A percentile compares a stretch with the other conserved stretches of the same genome.
phyloP scores from a whole-genome alignment of 1,284 basidiomycete species.

The Puccinia brachypodii region DNA sequence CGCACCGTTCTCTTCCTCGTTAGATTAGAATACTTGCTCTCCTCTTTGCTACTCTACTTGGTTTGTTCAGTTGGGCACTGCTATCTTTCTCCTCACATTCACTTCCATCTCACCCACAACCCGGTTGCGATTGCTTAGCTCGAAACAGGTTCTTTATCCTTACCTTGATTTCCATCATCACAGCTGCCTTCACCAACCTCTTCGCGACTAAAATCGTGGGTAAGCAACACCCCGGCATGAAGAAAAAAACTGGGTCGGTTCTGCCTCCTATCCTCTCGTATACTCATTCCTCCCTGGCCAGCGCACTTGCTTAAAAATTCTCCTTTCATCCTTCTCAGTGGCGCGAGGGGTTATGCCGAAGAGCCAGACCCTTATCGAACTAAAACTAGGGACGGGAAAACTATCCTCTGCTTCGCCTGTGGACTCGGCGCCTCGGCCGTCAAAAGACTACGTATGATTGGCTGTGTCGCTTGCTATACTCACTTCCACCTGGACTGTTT shows the following conservation, averaged over 20 bases:
- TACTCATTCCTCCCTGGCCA: neutral
- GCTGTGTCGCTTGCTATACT: slow-evolving; percentile 29
- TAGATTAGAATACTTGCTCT: neutral
- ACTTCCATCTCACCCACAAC: slow-evolving; percentile 58
- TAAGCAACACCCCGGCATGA: neutral
- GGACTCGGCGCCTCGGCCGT: slow-evolving; percentile 25
- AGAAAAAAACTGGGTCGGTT: slow-evolving; percentile 15
- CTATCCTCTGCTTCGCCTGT: slow-evolving; percentile 42
- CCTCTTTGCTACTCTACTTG: neutral
- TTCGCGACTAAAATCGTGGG: neutral
- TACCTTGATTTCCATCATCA: neutral
- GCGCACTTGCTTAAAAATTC: neutral
- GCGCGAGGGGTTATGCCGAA: slow-evolving; percentile 41
- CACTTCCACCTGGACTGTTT: slow-evolving; percentile 47
- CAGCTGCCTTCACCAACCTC: neutral
- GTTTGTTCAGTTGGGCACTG: no score
- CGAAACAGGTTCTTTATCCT: neutral
- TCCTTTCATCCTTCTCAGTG: neutral
- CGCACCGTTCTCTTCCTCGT: neutral
- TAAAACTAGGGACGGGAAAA: slow-evolving; percentile 40
- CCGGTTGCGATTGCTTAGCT: neutral
- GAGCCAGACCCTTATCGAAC: slow-evolving; percentile 44
- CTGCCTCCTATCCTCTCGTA: neutral
- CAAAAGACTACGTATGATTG: slow-evolving; percentile 28
- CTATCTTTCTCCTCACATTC: neutral